Evolutionary conservation across 2,329 filamentous ascomycete genomes (phyloP).

Genomic region (Endothia cerciana): DNA sequence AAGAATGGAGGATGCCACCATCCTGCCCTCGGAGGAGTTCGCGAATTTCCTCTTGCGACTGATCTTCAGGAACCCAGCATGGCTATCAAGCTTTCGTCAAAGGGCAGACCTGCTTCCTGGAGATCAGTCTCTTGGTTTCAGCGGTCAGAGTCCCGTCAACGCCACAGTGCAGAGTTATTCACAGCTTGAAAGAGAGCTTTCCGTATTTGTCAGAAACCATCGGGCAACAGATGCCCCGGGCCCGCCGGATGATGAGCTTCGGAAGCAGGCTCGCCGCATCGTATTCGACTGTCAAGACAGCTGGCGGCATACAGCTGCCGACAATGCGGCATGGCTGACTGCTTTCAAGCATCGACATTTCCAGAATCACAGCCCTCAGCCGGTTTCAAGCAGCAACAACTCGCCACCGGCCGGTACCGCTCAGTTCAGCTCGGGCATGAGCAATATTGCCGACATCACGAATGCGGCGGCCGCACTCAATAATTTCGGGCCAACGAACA

Average conservation of each 20-base stretch:
- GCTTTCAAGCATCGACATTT: slow-evolving; percentile 55
- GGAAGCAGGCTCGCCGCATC: slow-evolving; percentile 61
- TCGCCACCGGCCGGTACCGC: slow-evolving; percentile 24
- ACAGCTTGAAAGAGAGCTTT: slow-evolving; percentile 59
- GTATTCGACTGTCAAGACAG: slow-evolving; percentile 65
- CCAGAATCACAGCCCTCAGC: slow-evolving; percentile 32
- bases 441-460: background rate
- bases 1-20: slow-evolving; percentile 57
- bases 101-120: slow-evolving; percentile 61
- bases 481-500: background rate
- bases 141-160: slow-evolving; percentile 59
- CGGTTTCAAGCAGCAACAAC: slow-evolving; percentile 25
- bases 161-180: slow-evolving; percentile 63
- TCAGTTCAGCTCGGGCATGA: background rate
- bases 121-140: slow-evolving; percentile 52
- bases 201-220: slow-evolving; percentile 54
- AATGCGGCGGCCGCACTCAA: background rate
- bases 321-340: slow-evolving; percentile 57
- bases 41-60: slow-evolving; percentile 61
- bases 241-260: slow-evolving; percentile 58
- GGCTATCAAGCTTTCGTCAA: slow-evolving; percentile 60
- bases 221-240: slow-evolving; percentile 47
- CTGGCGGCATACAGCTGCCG: slow-evolving; percentile 67
- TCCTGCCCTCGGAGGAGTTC: slow-evolving; percentile 52
- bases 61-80: slow-evolving; percentile 53